A percentile compares a stretch with the other conserved stretches of the same genome.
Conservation (phyloP, 257 asterid genomes). For the Solanum virginianum region DNA sequence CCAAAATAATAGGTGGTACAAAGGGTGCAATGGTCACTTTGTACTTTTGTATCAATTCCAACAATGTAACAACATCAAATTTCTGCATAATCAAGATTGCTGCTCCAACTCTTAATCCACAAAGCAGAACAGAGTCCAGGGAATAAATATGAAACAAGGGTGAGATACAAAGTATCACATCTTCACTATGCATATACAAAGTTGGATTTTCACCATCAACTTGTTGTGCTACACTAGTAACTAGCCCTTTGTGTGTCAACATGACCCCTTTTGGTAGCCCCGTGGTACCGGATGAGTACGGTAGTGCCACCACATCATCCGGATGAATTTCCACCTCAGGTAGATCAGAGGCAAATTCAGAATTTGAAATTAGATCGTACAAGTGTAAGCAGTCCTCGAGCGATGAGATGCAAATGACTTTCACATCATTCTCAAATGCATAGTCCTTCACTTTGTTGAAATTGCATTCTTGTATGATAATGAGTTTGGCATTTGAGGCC, state of each 20-base stretch:
- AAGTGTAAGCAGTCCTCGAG: slow-evolving; percentile 35
- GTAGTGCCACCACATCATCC: slow-evolving; percentile 78
- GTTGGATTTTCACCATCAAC: slow-evolving; percentile 93
- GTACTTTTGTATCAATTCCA: slow-evolving; percentile 65
- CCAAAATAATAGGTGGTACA: slow-evolving; percentile 82
- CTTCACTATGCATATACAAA: slow-evolving; percentile 57
- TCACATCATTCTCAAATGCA: slow-evolving; percentile 28
- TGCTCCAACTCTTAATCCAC: slow-evolving; percentile 89
- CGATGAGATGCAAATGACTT: slow-evolving; percentile 26
- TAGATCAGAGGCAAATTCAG: background rate
- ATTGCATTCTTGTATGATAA: slow-evolving; percentile 43
- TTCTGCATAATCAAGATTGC: slow-evolving; percentile 74
- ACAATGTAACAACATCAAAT: slow-evolving; percentile 52
- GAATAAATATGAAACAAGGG: slow-evolving; percentile 82
- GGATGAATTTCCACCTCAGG: slow-evolving; percentile 40
- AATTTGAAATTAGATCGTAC: slow-evolving; percentile 4
- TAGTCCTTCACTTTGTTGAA: slow-evolving; percentile 41
- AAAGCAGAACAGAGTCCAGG: slow-evolving; percentile 57
- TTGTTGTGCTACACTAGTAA: slow-evolving; percentile 87
- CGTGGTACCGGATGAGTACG: slow-evolving; percentile 92
- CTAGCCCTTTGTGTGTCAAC: slow-evolving; percentile 80
- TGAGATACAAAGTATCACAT: slow-evolving; percentile 63
- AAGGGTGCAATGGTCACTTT: slow-evolving; percentile 78
- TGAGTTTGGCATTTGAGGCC: slow-evolving; percentile 50
- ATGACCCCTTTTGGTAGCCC: slow-evolving; percentile 95